Evolutionary conservation across 192 early-diverging fungal genomes (phyloP).

Genomic region (Coemansia sp.): DNA sequence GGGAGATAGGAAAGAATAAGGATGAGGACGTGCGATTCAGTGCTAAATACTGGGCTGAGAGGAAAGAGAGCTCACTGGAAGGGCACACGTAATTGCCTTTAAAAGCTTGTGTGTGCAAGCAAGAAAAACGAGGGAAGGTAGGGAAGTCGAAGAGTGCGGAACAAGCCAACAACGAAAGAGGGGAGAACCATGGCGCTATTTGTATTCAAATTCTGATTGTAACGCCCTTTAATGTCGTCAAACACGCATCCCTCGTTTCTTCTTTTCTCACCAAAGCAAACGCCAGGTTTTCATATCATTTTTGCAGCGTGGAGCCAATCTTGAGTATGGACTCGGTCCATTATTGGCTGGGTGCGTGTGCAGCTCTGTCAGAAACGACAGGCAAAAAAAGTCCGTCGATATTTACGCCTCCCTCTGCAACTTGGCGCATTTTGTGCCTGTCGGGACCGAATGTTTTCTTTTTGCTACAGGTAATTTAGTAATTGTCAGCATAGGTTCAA

Average conservation of each 20-base stretch:
- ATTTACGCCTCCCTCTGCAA: not conserved
- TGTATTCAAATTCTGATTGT: constrained; percentile 4
- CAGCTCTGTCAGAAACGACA: not conserved
- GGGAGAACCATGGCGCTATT: not conserved
- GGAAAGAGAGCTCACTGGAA: not conserved
- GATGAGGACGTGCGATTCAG: not conserved
- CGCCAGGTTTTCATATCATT: not conserved
- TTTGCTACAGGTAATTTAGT: not conserved
- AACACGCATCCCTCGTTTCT: not conserved
- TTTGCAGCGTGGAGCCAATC: not conserved
- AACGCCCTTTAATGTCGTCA: not conserved
- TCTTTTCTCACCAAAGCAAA: constrained; percentile 8
- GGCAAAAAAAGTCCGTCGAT: not conserved
- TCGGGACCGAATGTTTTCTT: not conserved
- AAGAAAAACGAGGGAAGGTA: not conserved
- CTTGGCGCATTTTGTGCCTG: not conserved
- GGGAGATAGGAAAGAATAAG: not conserved
- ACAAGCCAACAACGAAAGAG: not conserved
- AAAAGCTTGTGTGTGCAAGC: not conserved
- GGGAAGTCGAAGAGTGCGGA: constrained; percentile 5
- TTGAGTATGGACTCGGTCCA: not conserved
- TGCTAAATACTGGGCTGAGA: not conserved
- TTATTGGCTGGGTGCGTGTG: not conserved
- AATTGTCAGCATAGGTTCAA: not conserved
- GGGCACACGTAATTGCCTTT: constrained; percentile 2